Evolutionary conservation across 2,329 filamentous ascomycete genomes (phyloP), one percentile per base, ranked within the genome.

Genomic region (Phialocephala subalpina): DNA sequence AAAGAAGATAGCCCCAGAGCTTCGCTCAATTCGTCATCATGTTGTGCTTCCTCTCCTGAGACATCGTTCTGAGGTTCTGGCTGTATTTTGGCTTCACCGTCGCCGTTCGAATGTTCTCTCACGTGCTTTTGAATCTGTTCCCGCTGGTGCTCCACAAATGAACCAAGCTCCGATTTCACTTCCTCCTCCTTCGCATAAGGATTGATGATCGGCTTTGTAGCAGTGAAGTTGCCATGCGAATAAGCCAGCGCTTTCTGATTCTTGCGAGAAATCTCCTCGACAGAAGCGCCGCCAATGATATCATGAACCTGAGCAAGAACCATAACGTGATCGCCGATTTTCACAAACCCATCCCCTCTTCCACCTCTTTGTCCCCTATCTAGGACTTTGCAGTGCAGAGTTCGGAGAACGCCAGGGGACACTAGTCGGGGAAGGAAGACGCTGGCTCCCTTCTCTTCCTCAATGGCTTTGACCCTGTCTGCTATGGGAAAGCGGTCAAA

Each of bases 301-400:
- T 27, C 14, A 53, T 53, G 27, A 53, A 53, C 49, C 49, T 53
- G 49, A 33, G 49, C 49, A 53, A 53, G 22, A 18, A 53, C 49
- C 5, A 53, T 53, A 7, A 27, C 12, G 29, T 53, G 49, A 33
- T 53, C 49, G 27, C 49, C 49, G 12, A 53, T 25, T 53, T 33
- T 53, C 25, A 53, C 14, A n/a, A 53, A n/a, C 1, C 49, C 49
- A 14, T 53, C 49, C 4, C 49, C 49, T n/a, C 49, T 53, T 14
- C 25, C 49, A 27, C 49, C 49, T 33, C 49, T 27, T 18, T 22
- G 22, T 29, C 49, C 49, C 25, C 14, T 53, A 25, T 29, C 49
- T 3, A 53, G 49, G 29, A 53, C 27, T 33, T 53, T 53, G 12
- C 49, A 53, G 12, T 33, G 49, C 4, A 53, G 14, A 5, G 49